Evolutionary conservation across 1,284 basidiomycete species (phyloP), one percentile per base, ranked within the genome.

Genomic region (Apiotrichum siamense): DNA sequence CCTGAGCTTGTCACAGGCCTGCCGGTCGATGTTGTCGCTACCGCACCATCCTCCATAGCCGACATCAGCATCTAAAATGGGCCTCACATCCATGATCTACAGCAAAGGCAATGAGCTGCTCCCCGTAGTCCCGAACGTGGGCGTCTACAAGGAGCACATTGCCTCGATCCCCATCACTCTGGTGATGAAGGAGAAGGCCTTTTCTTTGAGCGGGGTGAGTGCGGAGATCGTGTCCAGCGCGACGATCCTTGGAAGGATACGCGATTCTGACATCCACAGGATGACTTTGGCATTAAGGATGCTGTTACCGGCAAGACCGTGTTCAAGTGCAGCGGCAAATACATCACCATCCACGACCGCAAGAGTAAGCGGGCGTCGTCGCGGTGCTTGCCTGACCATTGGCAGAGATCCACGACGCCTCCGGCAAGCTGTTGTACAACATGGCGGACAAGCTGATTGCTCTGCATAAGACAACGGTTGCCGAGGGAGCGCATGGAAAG

Each of bases 101-200:
- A 25, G 32, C 24, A 29, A 38, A 27, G 21, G 40, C 41, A 41
- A 27, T 25, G 40, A 24, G 15, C 49, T 55, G 31, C 20, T 18
- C 15, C 42, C 47, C 11, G 43, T 51, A 33, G 17, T 15, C 10
- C 46, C 43, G 11, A 42, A 46, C 21, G 29, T 55, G 20, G 47
- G 41, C 13, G 31, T 48, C 24, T 45, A 55, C 43, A 15, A 27
- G 2, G 42, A 41, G 32, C 51, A 52, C 47, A 26, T 48, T 32
- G 31, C 38, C 25, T 4, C n/a, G 7, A 12, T n/a, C 7, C 26
- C 24, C n/a, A 47, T 45, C 7, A 49, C 49, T 5, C 39, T 55
- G 15, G 38, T 71, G 6, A 51, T 73, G 38, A 69, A 69, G 47
- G 72, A 74, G 52, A 45, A 26, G 11, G 13, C 29, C 12, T 29